Evolutionary conservation across 176 grass and related monocot species (phyloP).

Genomic region (Triticum turgidum): DNA sequence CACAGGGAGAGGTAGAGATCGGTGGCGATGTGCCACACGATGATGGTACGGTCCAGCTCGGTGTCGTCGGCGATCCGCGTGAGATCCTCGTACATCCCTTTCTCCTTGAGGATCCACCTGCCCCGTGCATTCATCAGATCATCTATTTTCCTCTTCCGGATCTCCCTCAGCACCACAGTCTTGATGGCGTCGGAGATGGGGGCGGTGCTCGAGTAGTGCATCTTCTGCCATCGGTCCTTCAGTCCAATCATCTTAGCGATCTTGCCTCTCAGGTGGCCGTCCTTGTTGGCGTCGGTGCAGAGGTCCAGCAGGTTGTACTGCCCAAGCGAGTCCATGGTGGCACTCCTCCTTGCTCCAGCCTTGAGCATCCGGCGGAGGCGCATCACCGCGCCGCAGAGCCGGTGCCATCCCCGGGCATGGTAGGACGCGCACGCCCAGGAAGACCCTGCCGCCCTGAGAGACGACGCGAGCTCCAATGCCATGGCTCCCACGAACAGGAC

Average conservation of each 20-base stretch:
- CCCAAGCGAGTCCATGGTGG: not conserved
- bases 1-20: conserved; percentile 3
- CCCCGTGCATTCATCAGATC: not conserved
- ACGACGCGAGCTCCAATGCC: not conserved
- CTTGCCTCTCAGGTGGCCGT: not conserved
- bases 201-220: not conserved
- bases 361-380: not conserved
- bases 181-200: not conserved
- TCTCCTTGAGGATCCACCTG: conserved; percentile 6
- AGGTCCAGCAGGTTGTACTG: conserved; percentile 7
- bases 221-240: not conserved
- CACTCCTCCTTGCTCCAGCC: not conserved
- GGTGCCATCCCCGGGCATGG: not conserved
- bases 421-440: conserved; percentile 3
- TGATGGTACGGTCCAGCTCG: not conserved
- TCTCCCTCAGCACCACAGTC: not conserved
- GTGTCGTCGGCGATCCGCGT: conserved; percentile 2
- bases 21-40: conserved; percentile 8
- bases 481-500: conserved; percentile 37
- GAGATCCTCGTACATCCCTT: conserved; percentile 10
- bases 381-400: not conserved
- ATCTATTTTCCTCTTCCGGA: not conserved
- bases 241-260: not conserved
- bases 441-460: not conserved
- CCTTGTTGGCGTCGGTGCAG: not conserved